Percentiles rank a stretch among this genome's conserved stretches.
These are phyloP conservation scores for Apiotrichum porosum DNA, from an alignment of 1,284 basidiomycete species.

Conservation along the genomic window DNA sequence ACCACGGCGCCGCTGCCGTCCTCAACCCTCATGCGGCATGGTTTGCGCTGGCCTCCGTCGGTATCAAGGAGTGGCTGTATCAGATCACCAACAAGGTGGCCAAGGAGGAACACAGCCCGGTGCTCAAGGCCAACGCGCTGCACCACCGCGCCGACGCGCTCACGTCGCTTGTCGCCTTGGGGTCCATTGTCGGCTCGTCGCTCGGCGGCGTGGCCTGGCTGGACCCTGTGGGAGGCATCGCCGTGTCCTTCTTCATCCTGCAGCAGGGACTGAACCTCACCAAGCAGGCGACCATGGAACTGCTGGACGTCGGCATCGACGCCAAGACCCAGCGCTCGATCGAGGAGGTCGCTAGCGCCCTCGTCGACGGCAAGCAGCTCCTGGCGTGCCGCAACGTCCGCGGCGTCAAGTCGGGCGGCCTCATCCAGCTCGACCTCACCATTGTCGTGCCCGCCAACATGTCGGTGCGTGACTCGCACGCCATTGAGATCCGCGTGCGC, in stretches of 20 bases:
- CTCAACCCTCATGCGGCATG: conserved; percentile 94
- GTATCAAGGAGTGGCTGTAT: conserved; percentile 90
- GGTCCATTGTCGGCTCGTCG: conserved; percentile 79
- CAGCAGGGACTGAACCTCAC: conserved; percentile 74
- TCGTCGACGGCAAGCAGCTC: conserved; percentile 52
- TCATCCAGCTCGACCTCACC: conserved; percentile 49
- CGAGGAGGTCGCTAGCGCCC: conserved; percentile 55
- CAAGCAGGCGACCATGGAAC: conserved; percentile 68
- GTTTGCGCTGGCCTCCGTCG: conserved; percentile 78
- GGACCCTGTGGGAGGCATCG: conserved; percentile 87
- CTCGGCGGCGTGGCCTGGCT: conserved; percentile 76
- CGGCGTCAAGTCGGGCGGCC: conserved; percentile 66
- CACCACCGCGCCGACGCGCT: conserved; percentile 88
- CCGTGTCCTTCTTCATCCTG: conserved; percentile 85
- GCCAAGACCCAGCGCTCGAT: conserved; percentile 56
- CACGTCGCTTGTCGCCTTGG: conserved; percentile 77
- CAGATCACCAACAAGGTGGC: conserved; percentile 81
- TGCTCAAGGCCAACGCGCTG: conserved; percentile 83
- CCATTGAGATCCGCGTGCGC: conserved; percentile 62
- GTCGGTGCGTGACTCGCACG: conserved; percentile 58
- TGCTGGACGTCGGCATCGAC: conserved; percentile 79
- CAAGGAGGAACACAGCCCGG: conserved; percentile 80
- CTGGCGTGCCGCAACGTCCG: conserved; percentile 63
- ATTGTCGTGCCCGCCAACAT: conserved; percentile 62
- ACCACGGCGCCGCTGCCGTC: conserved; percentile 30